Percentiles rank a stretch among this genome's conserved stretches.
Conservation (phyloP, 768 basidiomycete species). For the Hemileccinum impolitum region DNA sequence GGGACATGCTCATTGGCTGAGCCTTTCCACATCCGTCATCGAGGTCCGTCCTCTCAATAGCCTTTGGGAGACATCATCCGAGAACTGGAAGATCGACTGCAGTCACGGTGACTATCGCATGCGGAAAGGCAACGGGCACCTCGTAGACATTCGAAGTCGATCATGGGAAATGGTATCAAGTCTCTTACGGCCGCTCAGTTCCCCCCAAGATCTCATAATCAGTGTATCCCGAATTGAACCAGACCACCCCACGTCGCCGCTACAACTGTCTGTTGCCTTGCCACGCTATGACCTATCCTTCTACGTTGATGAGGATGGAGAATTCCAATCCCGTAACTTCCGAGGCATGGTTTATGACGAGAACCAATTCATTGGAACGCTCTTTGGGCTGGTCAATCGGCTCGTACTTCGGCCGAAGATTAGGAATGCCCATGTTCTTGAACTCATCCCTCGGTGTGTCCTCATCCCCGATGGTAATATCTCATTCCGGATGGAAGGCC, state of each 20-base stretch:
- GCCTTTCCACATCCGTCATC: slow-evolving; percentile 15
- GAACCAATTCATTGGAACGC: slow-evolving; percentile 38
- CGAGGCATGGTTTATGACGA: slow-evolving; percentile 38
- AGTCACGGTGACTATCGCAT: background rate
- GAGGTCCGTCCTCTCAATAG: slow-evolving; percentile 23
- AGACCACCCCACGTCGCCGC: background rate
- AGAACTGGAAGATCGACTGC: slow-evolving; percentile 21
- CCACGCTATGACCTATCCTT: slow-evolving; percentile 41
- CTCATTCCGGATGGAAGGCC: background rate
- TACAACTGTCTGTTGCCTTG: slow-evolving; percentile 28
- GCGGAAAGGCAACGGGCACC: background rate
- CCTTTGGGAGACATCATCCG: slow-evolving; percentile 14
- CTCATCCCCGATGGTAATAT: slow-evolving; percentile 10
- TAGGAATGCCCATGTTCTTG: background rate
- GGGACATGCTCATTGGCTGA: slow-evolving; percentile 27
- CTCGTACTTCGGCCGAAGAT: slow-evolving; percentile 36
- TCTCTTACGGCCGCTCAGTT: slow-evolving; percentile 14
- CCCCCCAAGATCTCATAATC: slow-evolving; percentile 15
- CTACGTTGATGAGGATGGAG: slow-evolving; percentile 26
- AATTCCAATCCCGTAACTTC: slow-evolving; percentile 38
- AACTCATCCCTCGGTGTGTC: slow-evolving; percentile 4
- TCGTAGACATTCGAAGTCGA: slow-evolving; percentile 26
- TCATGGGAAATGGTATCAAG: slow-evolving; percentile 20
- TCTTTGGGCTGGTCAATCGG: slow-evolving; percentile 39
- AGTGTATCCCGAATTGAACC: background rate